Evolutionary conservation across 352 stramenopile species (phyloP).

Genomic region (Lagenidium giganteum): DNA sequence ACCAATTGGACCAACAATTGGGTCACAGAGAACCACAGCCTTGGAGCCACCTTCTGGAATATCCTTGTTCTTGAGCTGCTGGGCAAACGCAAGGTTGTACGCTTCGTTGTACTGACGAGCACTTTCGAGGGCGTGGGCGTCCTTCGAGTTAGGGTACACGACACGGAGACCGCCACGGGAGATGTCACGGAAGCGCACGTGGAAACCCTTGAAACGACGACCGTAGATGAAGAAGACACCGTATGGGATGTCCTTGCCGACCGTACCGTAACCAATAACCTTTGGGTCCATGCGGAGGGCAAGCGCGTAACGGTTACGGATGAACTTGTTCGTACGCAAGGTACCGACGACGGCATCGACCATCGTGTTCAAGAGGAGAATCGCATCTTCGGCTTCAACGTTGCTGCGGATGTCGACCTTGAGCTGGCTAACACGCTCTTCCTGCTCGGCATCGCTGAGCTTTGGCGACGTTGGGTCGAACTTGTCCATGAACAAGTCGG

Average conservation of each 20-base stretch:
- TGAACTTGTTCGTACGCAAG: conserved; percentile 79
- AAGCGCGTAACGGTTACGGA: conserved; percentile 78
- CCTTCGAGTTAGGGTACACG: conserved; percentile 63
- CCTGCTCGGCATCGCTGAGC: conserved; percentile 39
- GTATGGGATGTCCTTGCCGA: conserved; percentile 89
- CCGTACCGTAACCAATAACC: conserved; percentile 77
- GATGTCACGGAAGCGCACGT: conserved; percentile 84
- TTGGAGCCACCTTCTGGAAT: conserved; percentile 84
- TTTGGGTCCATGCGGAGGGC: conserved; percentile 70
- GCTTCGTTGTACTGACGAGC: conserved; percentile 79
- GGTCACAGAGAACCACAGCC: conserved; percentile 76
- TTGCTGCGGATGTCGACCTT: conserved; percentile 76
- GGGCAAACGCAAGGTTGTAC: conserved; percentile 81
- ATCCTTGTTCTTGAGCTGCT: conserved; percentile 88
- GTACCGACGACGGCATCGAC: conserved; percentile 70
- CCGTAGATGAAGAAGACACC: conserved; percentile 97
- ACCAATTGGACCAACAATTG: conserved; percentile 60
- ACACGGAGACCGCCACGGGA: conserved; percentile 70
- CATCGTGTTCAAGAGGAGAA: conserved; percentile 73
- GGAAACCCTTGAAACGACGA: conserved; percentile 92
- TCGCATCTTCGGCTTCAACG: conserved; percentile 66
- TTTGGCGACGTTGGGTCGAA: conserved; percentile 56
- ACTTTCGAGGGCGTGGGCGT: conserved; percentile 58
- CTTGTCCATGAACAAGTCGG: conserved; percentile 94
- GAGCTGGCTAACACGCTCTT: conserved; percentile 37